phyloP scores from a whole-genome alignment of 2,329 filamentous ascomycete species.

The Aspergillus sp. region DNA sequence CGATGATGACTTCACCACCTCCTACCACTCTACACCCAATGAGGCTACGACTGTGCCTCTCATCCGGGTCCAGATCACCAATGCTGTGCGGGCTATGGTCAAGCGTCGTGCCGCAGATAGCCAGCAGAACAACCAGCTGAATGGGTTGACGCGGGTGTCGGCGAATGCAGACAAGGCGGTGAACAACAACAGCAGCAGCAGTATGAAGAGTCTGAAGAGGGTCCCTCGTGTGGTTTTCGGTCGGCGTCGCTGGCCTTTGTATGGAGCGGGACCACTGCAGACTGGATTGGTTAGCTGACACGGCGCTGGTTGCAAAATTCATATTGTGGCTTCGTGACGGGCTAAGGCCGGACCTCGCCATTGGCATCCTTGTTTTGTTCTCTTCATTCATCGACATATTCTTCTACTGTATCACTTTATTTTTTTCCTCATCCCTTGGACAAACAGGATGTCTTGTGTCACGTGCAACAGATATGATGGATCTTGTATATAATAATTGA shows the following conservation, averaged over 20 bases:
- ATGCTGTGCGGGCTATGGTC: conserved; percentile 15
- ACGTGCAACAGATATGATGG: too few species aligned
- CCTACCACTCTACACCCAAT: not conserved
- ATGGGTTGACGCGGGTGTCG: not conserved
- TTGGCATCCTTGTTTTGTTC: too few species aligned
- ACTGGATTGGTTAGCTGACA: conserved; percentile 5
- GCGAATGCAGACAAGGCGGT: too few species aligned
- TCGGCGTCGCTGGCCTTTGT: not conserved
- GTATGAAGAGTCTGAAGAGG: not conserved
- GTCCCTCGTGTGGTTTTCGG: conserved; percentile 3
- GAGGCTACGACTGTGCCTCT: not conserved
- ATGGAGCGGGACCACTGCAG: not conserved
- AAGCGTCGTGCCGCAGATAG: conserved; percentile 7
- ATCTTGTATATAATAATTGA: not conserved
- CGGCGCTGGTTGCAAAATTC: not conserved
- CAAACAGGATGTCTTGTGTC: too few species aligned
- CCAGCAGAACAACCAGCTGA: not conserved
- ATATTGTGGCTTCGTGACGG: not conserved
- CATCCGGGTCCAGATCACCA: conserved; percentile 18
- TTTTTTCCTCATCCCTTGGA: too few species aligned
- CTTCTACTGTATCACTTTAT: too few species aligned
- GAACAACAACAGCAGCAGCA: not conserved
- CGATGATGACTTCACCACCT: not conserved
- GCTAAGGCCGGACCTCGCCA: not conserved
- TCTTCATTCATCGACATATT: too few species aligned